Conservation (phyloP, 495 filamentous ascomycete genomes). For the Trichoderma reesei region DNA sequence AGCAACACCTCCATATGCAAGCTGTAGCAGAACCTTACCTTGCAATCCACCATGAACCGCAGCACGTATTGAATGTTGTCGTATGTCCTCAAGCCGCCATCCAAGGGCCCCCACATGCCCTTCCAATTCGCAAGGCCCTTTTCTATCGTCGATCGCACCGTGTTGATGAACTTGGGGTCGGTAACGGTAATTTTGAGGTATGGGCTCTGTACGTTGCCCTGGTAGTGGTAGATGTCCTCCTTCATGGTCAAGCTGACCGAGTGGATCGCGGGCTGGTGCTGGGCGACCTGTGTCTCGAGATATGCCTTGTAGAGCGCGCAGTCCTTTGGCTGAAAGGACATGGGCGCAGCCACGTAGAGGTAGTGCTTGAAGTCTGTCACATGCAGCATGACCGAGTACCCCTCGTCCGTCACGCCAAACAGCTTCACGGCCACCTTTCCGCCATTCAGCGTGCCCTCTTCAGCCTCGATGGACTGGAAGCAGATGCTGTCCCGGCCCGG, state of each 20-base stretch:
- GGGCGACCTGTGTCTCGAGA: conserved; percentile 63
- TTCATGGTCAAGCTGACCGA: conserved; percentile 68
- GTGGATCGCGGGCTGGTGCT: conserved; percentile 47
- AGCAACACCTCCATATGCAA: neutral
- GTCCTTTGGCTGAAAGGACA: conserved; percentile 66
- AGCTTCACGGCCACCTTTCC: conserved; percentile 71
- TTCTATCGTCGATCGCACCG: conserved; percentile 64
- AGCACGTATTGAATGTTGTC: conserved; percentile 93
- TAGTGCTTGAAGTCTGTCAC: conserved; percentile 96
- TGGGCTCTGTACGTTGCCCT: conserved; percentile 82
- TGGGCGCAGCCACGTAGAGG: conserved; percentile 82
- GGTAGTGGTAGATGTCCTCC: conserved; percentile 87
- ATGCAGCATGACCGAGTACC: conserved; percentile 90
- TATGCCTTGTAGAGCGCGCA: conserved; percentile 65
- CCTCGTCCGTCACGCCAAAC: conserved; percentile 92
- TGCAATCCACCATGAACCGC: conserved; percentile 95
- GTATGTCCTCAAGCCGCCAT: conserved; percentile 69
- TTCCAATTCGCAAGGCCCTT: conserved; percentile 75
- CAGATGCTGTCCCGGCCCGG: conserved; percentile 59
- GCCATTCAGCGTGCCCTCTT: conserved; percentile 70
- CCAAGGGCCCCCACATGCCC: conserved; percentile 68
- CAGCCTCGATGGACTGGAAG: conserved; percentile 93
- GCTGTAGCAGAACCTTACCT: conserved; percentile 33
- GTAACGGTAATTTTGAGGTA: conserved; percentile 89
- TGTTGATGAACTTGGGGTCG: conserved; percentile 71